A percentile compares a stretch with the other conserved stretches of the same genome.
phyloP scores from a whole-genome alignment of 164 flowering plant species.

The Malania oleifera region DNA sequence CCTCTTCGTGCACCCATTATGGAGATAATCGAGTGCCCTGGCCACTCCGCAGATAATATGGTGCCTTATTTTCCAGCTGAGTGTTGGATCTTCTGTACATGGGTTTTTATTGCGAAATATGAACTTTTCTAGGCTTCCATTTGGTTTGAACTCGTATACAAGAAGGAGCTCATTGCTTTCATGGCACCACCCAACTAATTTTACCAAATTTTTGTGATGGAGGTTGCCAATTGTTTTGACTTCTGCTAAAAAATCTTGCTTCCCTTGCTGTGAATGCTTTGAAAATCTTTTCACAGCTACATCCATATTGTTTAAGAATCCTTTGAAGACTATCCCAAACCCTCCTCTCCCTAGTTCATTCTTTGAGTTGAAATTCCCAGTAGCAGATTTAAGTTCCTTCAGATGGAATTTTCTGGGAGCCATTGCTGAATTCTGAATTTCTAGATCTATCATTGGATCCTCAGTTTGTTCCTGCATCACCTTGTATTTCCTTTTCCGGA shows the following conservation, averaged over 20 bases:
- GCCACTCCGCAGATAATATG: slow-evolving; percentile 42
- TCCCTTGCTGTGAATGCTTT: slow-evolving; percentile 40
- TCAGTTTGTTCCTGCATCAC: slow-evolving; percentile 5
- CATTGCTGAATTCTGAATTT: slow-evolving; percentile 23
- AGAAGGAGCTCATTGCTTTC: slow-evolving; percentile 48
- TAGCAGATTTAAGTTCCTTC: slow-evolving; percentile 48
- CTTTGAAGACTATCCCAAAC: slow-evolving; percentile 61
- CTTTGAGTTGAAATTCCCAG: slow-evolving; percentile 34
- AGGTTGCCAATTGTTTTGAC: slow-evolving; percentile 54
- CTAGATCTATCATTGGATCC: slow-evolving; percentile 25
- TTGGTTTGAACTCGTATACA: slow-evolving; percentile 60
- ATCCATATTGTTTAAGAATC: slow-evolving; percentile 26
- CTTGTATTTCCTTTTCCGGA: slow-evolving; percentile 1
- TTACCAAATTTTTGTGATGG: slow-evolving; percentile 58
- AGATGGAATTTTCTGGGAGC: slow-evolving; percentile 41
- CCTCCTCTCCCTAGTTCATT: slow-evolving; percentile 67
- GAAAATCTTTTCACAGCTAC: slow-evolving; percentile 58
- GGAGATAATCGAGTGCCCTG: slow-evolving; percentile 43
- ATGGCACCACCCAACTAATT: slow-evolving; percentile 61
- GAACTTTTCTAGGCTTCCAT: slow-evolving; percentile 56
- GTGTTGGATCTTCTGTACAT: not conserved
- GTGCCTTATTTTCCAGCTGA: slow-evolving; percentile 44
- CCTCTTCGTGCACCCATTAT: slow-evolving; percentile 31
- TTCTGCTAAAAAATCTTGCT: slow-evolving; percentile 54
- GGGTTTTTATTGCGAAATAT: slow-evolving; percentile 22